Evolutionary conservation across 495 filamentous ascomycete species (phyloP).

Genomic region (Aspergillus panamensis): DNA sequence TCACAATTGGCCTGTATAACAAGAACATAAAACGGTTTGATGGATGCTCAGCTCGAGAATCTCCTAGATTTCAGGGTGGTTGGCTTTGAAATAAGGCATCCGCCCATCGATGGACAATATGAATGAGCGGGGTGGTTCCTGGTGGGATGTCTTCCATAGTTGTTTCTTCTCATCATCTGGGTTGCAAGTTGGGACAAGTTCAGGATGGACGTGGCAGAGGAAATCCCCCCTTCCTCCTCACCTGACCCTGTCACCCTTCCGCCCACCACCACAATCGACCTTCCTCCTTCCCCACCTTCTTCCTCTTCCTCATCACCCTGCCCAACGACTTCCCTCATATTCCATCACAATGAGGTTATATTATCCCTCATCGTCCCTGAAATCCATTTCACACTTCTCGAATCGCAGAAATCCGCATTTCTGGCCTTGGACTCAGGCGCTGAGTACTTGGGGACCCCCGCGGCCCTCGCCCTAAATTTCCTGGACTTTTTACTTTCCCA

Average conservation of each 20-base stretch:
- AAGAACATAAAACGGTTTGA: not conserved
- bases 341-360: conserved; percentile 2
- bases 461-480: conserved; percentile 13
- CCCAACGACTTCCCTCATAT: not conserved
- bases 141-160: not conserved
- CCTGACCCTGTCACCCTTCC: conserved; percentile 6
- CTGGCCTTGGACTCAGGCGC: conserved; percentile 1
- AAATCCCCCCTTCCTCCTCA: not conserved
- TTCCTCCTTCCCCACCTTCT: conserved; percentile 7
- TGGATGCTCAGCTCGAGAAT: not conserved
- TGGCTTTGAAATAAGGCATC: not conserved
- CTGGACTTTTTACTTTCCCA: conserved; percentile 10
- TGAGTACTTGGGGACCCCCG: not conserved
- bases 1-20: not conserved
- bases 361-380: conserved; percentile 6
- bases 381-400: conserved; percentile 1
- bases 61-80: not conserved
- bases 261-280: not conserved
- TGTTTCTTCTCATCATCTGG: not conserved
- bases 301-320: not conserved
- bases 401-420: conserved; percentile 13
- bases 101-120: not conserved
- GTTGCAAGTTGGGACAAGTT: not conserved
- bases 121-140: not conserved
- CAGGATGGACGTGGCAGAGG: conserved; percentile 16